Conservation (phyloP, 2,329 filamentous ascomycete species). For the Dothideomycetes sp. region DNA sequence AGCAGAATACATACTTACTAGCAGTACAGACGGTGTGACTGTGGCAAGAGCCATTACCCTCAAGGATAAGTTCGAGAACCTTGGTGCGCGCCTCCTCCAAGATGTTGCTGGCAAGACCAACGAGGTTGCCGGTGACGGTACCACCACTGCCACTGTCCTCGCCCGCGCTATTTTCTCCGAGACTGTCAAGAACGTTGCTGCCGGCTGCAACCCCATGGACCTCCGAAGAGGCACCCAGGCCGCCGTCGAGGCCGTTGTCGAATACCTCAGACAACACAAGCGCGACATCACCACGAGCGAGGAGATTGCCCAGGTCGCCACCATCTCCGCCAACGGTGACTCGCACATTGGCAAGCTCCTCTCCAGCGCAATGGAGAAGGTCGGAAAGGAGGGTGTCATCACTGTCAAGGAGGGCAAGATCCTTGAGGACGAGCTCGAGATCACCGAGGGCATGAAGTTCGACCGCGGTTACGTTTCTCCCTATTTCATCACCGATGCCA, state of each 20-base stretch:
- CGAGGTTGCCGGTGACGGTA: conserved; percentile 96
- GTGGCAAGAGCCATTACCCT: conserved; percentile 70
- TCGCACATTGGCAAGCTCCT: conserved; percentile 90
- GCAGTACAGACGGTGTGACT: conserved; percentile 37
- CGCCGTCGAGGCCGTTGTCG: conserved; percentile 86
- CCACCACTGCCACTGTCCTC: conserved; percentile 93
- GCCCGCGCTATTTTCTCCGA: conserved; percentile 98
- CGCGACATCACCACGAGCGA: conserved; percentile 94
- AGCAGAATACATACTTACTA: conserved; percentile 10
- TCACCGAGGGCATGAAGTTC: conserved; percentile 99
- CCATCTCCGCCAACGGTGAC: conserved; percentile 96
- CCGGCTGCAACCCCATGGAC: conserved; percentile 99
- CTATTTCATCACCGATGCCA: conserved; percentile 99
- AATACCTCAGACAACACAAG: conserved; percentile 92
- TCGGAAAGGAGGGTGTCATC: conserved; percentile 99
- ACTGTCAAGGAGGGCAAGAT: conserved; percentile 99
- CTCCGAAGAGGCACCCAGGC: conserved; percentile 93
- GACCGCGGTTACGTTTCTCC: conserved; percentile 97
- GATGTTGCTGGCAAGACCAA: conserved; percentile 99
- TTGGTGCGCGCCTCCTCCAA: conserved; percentile 90
- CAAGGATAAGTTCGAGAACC: conserved; percentile 99
- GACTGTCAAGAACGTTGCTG: conserved; percentile 99
- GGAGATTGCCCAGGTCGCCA: conserved; percentile 96
- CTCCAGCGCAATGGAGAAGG: conserved; percentile 98
- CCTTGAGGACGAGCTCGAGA: conserved; percentile 90